Evolutionary conservation across 176 grass and related monocot genomes (phyloP), one percentile per base, ranked within the genome.

Genomic region (Phoenix roebelenii): DNA sequence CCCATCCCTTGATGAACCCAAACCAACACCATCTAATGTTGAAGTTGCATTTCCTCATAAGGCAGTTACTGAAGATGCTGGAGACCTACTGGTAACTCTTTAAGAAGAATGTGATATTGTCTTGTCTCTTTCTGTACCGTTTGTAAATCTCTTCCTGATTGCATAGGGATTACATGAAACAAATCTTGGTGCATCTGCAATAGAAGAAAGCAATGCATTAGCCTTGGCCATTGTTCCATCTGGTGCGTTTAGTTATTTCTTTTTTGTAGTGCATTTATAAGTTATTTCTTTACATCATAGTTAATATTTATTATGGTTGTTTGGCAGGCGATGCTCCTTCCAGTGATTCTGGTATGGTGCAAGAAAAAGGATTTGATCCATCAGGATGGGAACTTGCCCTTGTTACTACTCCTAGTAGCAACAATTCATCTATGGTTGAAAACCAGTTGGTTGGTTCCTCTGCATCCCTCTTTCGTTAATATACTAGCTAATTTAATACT

Each of bases 341-440:
- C 63, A 66, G 66, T 61, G 74, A 59, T 55, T 68, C 68, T 48
- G 63, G 68, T 35, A 72, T 68, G 39, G 22, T 67, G 54, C 84
- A 88, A 71, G 81, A 91, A 63, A 73, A 64, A 64, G 87, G 72
- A 77, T 97, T 92, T 73, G 93, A 97, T 64, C 93, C 93, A 76
- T 83, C 93, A 29, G 93, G 93, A 77, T 97, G 93, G 93, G 93
- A 97, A 72, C 93, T 97, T 75, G 84, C 93, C 55, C 87, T 97
- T 79, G 93, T 97, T 77, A 56, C 81, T 65, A 73, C 85, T 64
- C 61, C 87, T 5, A 88, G 81, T 30, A 77, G 70, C 50, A 73
- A 67, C 16, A 80, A 67, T 74, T 59, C 87, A 71, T 16, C 80
- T 55, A 26, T 88, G 49, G 59, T 66, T 53, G 78, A 85, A 52